Evolutionary conservation across 2,329 filamentous ascomycete genomes (phyloP).

Genomic region (Orbilia brochopaga): DNA sequence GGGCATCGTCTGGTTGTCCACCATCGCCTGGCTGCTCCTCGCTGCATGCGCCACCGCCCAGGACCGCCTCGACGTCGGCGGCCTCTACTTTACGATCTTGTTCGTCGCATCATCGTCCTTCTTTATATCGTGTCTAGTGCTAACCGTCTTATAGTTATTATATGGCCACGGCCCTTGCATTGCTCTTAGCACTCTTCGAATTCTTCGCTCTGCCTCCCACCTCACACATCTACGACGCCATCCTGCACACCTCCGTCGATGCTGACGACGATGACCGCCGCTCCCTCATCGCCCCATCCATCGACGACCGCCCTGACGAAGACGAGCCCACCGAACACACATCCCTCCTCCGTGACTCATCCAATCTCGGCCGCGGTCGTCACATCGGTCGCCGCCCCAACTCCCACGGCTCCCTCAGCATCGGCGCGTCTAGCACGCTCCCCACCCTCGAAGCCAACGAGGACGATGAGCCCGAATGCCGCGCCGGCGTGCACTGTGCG

Average conservation of each 20-base stretch:
- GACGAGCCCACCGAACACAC: constrained; percentile 52
- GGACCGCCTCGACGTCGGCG: constrained; percentile 73
- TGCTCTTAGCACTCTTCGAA: constrained; percentile 78
- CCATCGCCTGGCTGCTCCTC: constrained; percentile 73
- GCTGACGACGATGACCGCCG: constrained; percentile 56
- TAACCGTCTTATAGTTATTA: constrained; percentile 28
- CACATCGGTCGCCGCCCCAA: constrained; percentile 44
- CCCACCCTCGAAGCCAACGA: constrained; percentile 53
- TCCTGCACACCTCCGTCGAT: constrained; percentile 59
- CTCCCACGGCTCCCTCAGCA: constrained; percentile 43
- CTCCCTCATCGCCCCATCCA: constrained; percentile 59
- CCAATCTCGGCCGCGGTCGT: constrained; percentile 38
- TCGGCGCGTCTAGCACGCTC: constrained; percentile 35
- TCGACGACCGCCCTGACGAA: constrained; percentile 56
- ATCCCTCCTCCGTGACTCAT: constrained; percentile 52
- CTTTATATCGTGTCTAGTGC: constrained; percentile 56
- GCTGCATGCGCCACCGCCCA: constrained; percentile 77
- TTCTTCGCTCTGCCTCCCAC: constrained; percentile 70
- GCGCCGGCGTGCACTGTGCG: constrained; percentile 10
- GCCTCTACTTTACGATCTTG: constrained; percentile 72
- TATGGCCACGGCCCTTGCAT: constrained; percentile 59
- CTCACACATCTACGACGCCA: constrained; percentile 40
- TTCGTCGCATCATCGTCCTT: constrained; percentile 65
- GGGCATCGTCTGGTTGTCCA: constrained; percentile 81
- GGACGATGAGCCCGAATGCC: constrained; percentile 53